A percentile compares a stretch with the other conserved stretches of the same genome.
phyloP scores from a whole-genome alignment of 1,139 yeast species.

The Blastobotrys malaysiensis region DNA sequence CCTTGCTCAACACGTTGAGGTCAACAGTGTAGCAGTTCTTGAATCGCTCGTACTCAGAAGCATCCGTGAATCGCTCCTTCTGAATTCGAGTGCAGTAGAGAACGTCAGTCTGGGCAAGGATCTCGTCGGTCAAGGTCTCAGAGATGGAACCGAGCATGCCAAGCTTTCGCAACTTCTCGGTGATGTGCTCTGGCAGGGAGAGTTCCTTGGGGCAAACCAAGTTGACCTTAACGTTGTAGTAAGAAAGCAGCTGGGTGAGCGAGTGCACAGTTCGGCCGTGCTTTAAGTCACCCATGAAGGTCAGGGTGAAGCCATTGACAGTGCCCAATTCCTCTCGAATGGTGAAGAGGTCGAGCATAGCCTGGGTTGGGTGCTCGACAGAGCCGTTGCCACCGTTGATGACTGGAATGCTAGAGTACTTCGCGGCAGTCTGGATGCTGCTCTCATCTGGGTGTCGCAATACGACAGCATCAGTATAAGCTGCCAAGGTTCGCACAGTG shows the following conservation, averaged over 20 bases:
- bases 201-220: constrained; percentile 88
- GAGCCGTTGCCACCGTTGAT: constrained; percentile 98
- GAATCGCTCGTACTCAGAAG: constrained; percentile 74
- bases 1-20: constrained; percentile 82
- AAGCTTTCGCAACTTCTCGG: constrained; percentile 54
- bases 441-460: constrained; percentile 93
- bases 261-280: constrained; percentile 99
- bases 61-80: constrained; percentile 84
- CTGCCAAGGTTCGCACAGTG: constrained; percentile 88
- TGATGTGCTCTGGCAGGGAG: constrained; percentile 69
- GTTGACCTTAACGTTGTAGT: constrained; percentile 90
- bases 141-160: constrained; percentile 72
- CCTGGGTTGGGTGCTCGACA: constrained; percentile 98
- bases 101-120: constrained; percentile 86
- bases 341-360: constrained; percentile 93
- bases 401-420: constrained; percentile 94
- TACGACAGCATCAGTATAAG: constrained; percentile 95
- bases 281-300: constrained; percentile 98
- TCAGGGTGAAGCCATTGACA: constrained; percentile 94
- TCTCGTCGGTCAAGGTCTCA: constrained; percentile 71
- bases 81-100: constrained; percentile 97
- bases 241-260: constrained; percentile 80
- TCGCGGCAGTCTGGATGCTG: constrained; percentile 90
- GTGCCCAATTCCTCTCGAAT: constrained; percentile 99
- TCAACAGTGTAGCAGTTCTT: constrained; percentile 91